Base-by-base conservation (phyloP, 441 rosid species). In the Jatropha multifida region DNA sequence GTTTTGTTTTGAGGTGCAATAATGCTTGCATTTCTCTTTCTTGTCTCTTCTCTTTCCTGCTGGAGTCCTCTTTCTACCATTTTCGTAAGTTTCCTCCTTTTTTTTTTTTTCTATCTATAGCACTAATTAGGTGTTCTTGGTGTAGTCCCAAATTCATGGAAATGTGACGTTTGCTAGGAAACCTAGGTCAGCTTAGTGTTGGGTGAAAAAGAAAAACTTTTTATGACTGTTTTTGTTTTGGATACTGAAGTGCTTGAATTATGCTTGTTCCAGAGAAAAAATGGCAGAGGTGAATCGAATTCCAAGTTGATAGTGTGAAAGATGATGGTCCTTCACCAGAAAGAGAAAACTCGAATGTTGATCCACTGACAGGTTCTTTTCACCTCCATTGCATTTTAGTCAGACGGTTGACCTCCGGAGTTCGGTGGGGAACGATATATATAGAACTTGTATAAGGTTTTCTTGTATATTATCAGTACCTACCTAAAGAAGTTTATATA, bases 221-320 rank as follows among this genome's bases (percentile, higher is more conserved):
- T 14, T 64, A 8, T 0, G 4, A 64, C 12, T 17, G 46, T n/a
- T 26, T 37, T 12, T 72, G 46, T 14, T 13, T 72, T 18, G 14
- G 18, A 40, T 46, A 32, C 69, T 61, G 40, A 71, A 13, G 67
- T 62, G 49, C 38, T 51, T 38, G 60, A 65, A 32, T 72, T 61
- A n/a, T 75, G 44, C 54, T 78, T 80, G 75, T 79, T 80, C 77
- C 97, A 96, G 99, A 90, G 82, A 86, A 88, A 80, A 94, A 89
- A 77, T 94, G 99, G 98, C 94, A 87, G 83, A 90, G 97, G 85
- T 96, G 90, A 95, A 71, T 74, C 77, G 66, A 41, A 65, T 37
- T 23, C 42, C 72, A 13, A 72, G 38, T 55, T 56, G 23, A 44
- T 67, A 3, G 11, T 32, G 68, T 8, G 68, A 26, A n/a, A 61